phyloP scores from a whole-genome alignment of 306 rosid genomes.

The Citrullus mucosospermus region DNA sequence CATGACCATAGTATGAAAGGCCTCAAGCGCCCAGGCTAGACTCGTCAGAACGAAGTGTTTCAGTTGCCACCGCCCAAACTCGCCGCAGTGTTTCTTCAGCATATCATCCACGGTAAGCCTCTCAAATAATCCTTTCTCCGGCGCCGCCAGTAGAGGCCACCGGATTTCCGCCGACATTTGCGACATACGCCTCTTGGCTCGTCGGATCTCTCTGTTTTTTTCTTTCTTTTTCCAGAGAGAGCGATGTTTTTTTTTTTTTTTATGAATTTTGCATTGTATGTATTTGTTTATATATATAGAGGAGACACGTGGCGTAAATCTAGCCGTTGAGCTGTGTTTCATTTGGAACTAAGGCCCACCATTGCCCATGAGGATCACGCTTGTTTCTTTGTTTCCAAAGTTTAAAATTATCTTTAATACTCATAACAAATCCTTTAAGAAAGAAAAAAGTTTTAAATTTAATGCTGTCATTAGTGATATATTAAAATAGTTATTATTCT shows the following conservation, averaged over 20 bases:
- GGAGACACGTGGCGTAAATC: too few species aligned
- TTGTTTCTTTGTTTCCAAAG: too few species aligned
- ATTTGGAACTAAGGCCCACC: too few species aligned
- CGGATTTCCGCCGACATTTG: not conserved
- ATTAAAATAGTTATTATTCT: too few species aligned
- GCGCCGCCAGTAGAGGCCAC: constrained; percentile 20
- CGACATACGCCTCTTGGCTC: not conserved
- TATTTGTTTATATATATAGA: too few species aligned
- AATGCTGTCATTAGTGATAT: too few species aligned
- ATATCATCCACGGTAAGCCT: constrained; percentile 60
- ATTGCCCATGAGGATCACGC: too few species aligned
- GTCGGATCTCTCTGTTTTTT: not conserved
- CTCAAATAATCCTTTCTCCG: not conserved
- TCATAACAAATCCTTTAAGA: too few species aligned
- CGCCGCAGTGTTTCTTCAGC: constrained; percentile 66
- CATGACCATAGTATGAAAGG: constrained; percentile 92
- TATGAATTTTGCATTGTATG: not conserved
- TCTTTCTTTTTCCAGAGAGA: not conserved
- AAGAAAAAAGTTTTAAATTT: too few species aligned
- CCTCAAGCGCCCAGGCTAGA: constrained; percentile 86
- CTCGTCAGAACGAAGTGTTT: constrained; percentile 67
- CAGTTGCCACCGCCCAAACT: constrained; percentile 75
- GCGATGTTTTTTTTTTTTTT: too few species aligned
- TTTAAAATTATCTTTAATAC: too few species aligned
- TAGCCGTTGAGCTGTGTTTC: too few species aligned